phyloP scores from a whole-genome alignment of 768 basidiomycete species.

The Gymnopilus junonius region DNA sequence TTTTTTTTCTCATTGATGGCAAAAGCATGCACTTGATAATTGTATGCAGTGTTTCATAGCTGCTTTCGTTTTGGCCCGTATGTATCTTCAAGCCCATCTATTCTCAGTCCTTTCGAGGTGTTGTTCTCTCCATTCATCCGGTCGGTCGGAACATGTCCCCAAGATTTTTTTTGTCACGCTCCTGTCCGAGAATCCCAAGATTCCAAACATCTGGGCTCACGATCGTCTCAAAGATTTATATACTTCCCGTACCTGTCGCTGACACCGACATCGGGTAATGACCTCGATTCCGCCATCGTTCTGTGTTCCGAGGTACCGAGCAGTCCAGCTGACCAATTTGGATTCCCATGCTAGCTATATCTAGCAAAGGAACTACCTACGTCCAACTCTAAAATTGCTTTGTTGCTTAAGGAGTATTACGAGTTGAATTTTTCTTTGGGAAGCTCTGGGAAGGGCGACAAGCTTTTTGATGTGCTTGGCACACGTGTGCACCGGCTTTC shows the following conservation, averaged over 20 bases:
- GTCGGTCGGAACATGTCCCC: constrained; percentile 11
- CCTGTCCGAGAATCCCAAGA: neutral
- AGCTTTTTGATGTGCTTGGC: neutral
- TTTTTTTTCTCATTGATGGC: neutral
- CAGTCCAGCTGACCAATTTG: neutral
- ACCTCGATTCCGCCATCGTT: neutral
- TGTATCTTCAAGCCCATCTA: neutral
- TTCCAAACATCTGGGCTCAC: neutral
- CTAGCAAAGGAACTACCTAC: neutral
- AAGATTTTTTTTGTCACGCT: neutral
- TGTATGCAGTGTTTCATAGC: neutral
- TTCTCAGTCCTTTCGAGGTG: neutral
- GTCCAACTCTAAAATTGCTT: neutral
- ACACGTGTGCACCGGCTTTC: neutral
- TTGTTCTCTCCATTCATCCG: neutral
- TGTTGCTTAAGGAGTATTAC: neutral
- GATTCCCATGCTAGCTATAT: neutral
- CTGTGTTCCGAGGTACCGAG: neutral
- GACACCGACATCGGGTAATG: neutral
- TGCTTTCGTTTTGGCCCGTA: neutral
- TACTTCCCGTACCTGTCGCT: neutral
- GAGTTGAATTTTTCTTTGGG: neutral
- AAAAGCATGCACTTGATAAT: neutral
- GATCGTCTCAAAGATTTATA: neutral
- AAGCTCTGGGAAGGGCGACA: neutral